phyloP scores from a whole-genome alignment of 2,329 filamentous ascomycete genomes.

The Colletotrichum australisinense region DNA sequence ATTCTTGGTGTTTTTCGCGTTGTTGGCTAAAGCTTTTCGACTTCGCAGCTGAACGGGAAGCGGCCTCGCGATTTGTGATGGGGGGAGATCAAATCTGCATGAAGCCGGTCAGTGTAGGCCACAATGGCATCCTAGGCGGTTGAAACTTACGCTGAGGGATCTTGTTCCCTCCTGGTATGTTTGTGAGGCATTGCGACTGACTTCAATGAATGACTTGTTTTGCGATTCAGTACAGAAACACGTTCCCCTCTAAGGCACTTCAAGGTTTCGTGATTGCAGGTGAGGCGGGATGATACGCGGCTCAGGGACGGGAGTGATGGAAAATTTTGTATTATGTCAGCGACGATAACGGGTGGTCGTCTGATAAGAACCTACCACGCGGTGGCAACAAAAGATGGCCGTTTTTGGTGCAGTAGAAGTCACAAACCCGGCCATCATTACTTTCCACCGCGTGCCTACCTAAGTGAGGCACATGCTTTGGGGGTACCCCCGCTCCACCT shows the following conservation, averaged over 20 bases:
- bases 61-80: conserved; percentile 60
- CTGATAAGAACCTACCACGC: conserved; percentile 22
- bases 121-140: background rate
- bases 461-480: background rate
- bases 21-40: conserved; percentile 15
- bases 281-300: background rate
- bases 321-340: conserved; percentile 30
- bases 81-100: conserved; percentile 62
- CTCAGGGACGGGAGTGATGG: background rate
- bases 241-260: background rate
- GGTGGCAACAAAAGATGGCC: too few species aligned
- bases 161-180: conserved; percentile 75
- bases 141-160: conserved; percentile 62
- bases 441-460: too few species aligned
- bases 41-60: conserved; percentile 55
- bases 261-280: background rate
- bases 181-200: conserved; percentile 81
- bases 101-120: conserved; percentile 17
- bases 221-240: background rate
- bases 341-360: background rate
- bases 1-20: conserved; percentile 30
- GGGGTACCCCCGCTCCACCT: background rate
- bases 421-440: too few species aligned
- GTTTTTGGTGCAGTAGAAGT: too few species aligned
- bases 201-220: background rate